phyloP scores from a whole-genome alignment of 352 stramenopile genomes.

The Pythium pyrilobum region DNA sequence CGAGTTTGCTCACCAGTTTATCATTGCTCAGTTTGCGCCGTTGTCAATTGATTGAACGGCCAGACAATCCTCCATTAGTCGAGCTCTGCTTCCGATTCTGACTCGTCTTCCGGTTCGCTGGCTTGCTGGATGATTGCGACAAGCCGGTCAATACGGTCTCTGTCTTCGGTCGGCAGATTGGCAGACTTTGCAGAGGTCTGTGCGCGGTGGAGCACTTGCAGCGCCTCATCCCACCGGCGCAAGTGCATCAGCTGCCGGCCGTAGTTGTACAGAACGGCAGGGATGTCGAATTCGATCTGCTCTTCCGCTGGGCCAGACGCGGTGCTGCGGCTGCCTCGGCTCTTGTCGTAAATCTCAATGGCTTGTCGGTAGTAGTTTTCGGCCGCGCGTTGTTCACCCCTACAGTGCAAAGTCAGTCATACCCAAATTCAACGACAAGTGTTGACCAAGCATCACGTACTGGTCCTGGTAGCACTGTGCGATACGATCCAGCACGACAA shows the following conservation, averaged over 20 bases:
- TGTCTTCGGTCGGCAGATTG: constrained; percentile 3
- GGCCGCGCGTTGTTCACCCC: constrained; percentile 25
- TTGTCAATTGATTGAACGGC: too few species aligned
- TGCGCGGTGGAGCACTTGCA: constrained; percentile 7
- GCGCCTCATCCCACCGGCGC: constrained; percentile 24
- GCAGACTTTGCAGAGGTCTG: background rate
- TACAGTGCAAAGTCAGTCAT: background rate
- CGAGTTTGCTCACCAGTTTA: too few species aligned
- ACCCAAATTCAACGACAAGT: background rate
- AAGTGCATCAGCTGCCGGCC: constrained; percentile 23
- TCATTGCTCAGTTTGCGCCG: too few species aligned
- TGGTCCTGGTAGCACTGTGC: constrained; percentile 72
- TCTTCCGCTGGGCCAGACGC: background rate
- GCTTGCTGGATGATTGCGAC: constrained; percentile 2
- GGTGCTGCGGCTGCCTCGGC: background rate
- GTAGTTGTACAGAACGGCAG: constrained; percentile 30
- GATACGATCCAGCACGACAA: constrained; percentile 77
- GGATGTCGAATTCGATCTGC: constrained; percentile 26
- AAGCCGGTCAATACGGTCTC: constrained; percentile 10
- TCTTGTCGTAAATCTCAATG: constrained; percentile 23
- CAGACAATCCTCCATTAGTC: too few species aligned
- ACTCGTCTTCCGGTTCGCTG: background rate
- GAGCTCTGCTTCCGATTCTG: too few species aligned
- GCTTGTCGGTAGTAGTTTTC: constrained; percentile 41
- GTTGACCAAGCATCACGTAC: constrained; percentile 14